Base-by-base conservation (phyloP, 2,329 filamentous ascomycete species). In the Tetracladium maxilliforme region DNA sequence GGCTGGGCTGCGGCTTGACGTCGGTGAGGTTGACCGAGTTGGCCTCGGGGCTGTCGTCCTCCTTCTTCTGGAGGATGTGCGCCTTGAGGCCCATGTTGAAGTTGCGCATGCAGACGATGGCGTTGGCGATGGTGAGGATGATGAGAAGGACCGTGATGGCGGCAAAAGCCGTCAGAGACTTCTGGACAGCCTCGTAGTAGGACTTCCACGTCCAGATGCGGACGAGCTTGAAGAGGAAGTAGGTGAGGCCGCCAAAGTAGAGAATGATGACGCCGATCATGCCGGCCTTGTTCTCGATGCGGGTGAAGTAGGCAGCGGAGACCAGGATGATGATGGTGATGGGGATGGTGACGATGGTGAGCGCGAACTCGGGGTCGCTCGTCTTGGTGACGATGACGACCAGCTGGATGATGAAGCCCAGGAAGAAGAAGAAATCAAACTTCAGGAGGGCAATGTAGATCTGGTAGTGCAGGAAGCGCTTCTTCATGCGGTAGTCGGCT, bases 341-440 rank as follows among this genome's bases (percentile, higher is more conserved):
- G 16, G 86, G 86, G 26, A 98, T 79, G 14, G 87, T 90, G 32
- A 77, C 80, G 23, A 90, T 73, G 6, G 92, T 98, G 26, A 95
- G 62, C 27, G 68, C 78, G 40, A 90, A 82, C 49, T 98, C 90
- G 40, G 71, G 59, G 33, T 76, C 67, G 23, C 65, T 64, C 14
- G 61, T 63, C 35, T 67, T 59, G 31, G 60, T 66, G 31, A 98
- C 84, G 30, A 95, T 79, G 40, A 98, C 87, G 27, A 95, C 68
- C 51, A 98, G 98, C 47, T 98, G 90, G 23, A 98, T 82, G 6
- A 90, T 95, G 51, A 98, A 98, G 27, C 87, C 90, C 25, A 98
- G 71, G 64, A 98, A 98, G 63, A 98, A 95, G 71, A 98, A 98
- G 55, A 98, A 95, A 56, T 98, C 90, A 50, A 98, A 98, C 54